Conservation (phyloP, 1,284 basidiomycete species). For the Cutaneotrichosporon arboriforme region DNA sequence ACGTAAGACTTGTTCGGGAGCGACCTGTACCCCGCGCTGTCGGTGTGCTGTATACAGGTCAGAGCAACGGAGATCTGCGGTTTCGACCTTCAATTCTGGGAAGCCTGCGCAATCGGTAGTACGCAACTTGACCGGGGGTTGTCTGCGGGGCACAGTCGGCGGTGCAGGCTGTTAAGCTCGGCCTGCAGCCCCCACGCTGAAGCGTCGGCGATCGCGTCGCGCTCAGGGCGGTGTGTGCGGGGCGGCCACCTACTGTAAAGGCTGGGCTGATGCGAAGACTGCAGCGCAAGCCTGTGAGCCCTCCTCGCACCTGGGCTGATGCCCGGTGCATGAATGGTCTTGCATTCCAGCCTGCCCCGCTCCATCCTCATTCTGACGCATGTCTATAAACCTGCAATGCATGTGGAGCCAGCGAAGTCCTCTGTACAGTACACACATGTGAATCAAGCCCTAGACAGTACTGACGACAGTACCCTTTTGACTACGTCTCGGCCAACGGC, state of each 20-base stretch:
- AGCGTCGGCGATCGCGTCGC: conserved; percentile 49
- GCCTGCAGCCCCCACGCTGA: conserved; percentile 42
- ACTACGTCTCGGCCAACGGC: conserved; percentile 51
- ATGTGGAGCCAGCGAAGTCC: conserved; percentile 24
- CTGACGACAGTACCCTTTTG: conserved; percentile 48
- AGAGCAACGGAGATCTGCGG: conserved; percentile 51
- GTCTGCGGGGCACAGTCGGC: conserved; percentile 48
- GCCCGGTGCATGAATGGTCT: conserved; percentile 42
- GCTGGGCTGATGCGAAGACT: conserved; percentile 50
- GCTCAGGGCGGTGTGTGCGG: conserved; percentile 53
- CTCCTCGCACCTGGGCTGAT: background rate
- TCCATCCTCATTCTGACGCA: conserved; percentile 53
- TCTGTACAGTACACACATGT: too few species aligned
- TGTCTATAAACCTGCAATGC: too few species aligned
- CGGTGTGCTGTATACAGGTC: conserved; percentile 47
- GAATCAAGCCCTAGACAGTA: too few species aligned
- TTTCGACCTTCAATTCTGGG: conserved; percentile 53
- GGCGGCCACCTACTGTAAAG: conserved; percentile 51
- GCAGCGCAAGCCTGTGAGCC: conserved; percentile 50
- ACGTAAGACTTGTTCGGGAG: conserved; percentile 47
- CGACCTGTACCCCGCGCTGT: conserved; percentile 38
- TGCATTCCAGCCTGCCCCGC: conserved; percentile 50
- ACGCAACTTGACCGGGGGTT: conserved; percentile 43
- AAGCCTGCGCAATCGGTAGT: conserved; percentile 48
- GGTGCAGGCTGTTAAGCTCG: conserved; percentile 48